These are phyloP conservation scores for Botrytis galanthina DNA, from an alignment of 2,329 filamentous ascomycete species.

Conservation along the genomic window DNA sequence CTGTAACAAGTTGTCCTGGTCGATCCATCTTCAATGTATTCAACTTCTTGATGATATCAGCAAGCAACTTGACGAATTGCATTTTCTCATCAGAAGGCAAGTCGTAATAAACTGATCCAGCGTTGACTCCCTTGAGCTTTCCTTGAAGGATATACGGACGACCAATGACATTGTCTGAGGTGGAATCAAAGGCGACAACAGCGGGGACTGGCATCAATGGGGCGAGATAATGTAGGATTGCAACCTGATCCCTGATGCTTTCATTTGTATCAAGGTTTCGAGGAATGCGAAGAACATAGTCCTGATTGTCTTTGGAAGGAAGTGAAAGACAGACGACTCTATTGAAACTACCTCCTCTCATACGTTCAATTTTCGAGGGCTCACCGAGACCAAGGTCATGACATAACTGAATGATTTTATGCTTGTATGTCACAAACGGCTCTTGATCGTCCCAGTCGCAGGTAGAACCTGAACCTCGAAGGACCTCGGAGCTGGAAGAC, in stretches of 20 bases:
- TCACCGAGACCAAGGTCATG: slow-evolving; percentile 25
- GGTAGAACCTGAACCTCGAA: not conserved
- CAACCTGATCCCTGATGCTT: slow-evolving; percentile 26
- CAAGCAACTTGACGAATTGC: slow-evolving; percentile 21
- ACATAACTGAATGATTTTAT: slow-evolving; percentile 27
- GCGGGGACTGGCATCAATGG: slow-evolving; percentile 17
- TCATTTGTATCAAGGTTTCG: not conserved
- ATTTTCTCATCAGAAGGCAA: slow-evolving; percentile 25
- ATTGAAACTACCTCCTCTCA: slow-evolving; percentile 28
- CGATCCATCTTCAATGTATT: slow-evolving; percentile 7
- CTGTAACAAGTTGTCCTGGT: slow-evolving; percentile 19
- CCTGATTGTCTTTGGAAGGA: not conserved
- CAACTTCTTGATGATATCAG: slow-evolving; percentile 23
- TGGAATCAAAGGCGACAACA: slow-evolving; percentile 25
- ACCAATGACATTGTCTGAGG: slow-evolving; percentile 24
- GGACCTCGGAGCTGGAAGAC: not conserved
- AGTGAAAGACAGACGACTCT: slow-evolving; percentile 24
- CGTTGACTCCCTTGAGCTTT: slow-evolving; percentile 20
- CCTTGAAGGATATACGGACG: slow-evolving; percentile 25
- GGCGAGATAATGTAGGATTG: slow-evolving; percentile 20
- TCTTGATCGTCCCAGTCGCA: slow-evolving; percentile 18
- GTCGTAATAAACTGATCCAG: slow-evolving; percentile 18
- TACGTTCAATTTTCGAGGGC: slow-evolving; percentile 22
- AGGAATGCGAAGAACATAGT: slow-evolving; percentile 27
- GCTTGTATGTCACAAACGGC: slow-evolving; percentile 22